These are phyloP conservation scores for Astrothelium macrocarpum DNA, from an alignment of 495 filamentous ascomycete genomes.

Conservation along the genomic window DNA sequence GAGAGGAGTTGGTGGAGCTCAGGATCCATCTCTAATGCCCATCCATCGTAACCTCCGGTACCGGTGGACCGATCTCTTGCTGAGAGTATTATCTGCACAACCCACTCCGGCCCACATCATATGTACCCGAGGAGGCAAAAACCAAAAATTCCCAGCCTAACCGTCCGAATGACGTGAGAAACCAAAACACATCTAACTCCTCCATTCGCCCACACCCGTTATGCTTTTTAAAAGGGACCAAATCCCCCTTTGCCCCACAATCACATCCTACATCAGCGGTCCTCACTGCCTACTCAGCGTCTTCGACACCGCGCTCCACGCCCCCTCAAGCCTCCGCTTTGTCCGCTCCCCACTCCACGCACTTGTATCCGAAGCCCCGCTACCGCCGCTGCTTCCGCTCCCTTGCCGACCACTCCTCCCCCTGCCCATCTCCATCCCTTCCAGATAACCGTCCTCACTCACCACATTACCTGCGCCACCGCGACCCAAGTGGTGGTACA, in stretches of 20 bases:
- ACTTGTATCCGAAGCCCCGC: constrained; percentile 9
- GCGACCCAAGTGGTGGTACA: constrained; percentile 77
- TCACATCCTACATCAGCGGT: background rate
- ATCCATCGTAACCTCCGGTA: too few species aligned
- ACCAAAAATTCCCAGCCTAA: too few species aligned
- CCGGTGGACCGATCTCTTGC: too few species aligned
- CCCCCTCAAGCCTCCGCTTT: constrained; percentile 15
- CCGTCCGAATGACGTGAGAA: too few species aligned
- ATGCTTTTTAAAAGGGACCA: background rate
- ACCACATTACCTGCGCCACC: constrained; percentile 83
- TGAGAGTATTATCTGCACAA: too few species aligned
- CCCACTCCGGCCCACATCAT: too few species aligned
- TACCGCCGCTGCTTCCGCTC: constrained; percentile 4
- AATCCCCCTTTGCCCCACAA: background rate
- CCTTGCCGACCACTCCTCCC: too few species aligned
- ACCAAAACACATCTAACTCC: too few species aligned
- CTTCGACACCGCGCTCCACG: constrained; percentile 14
- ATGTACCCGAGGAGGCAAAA: too few species aligned
- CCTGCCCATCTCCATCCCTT: background rate
- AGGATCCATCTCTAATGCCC: too few species aligned
- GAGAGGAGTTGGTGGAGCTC: too few species aligned
- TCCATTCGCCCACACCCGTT: background rate
- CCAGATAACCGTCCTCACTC: constrained; percentile 17
- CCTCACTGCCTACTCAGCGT: constrained; percentile 12
- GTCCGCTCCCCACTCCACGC: constrained; percentile 1